Evolutionary conservation across 371 early-diverging fungal genomes (phyloP), one percentile per base, ranked within the genome.

Genomic region (Chytridiales sp.): DNA sequence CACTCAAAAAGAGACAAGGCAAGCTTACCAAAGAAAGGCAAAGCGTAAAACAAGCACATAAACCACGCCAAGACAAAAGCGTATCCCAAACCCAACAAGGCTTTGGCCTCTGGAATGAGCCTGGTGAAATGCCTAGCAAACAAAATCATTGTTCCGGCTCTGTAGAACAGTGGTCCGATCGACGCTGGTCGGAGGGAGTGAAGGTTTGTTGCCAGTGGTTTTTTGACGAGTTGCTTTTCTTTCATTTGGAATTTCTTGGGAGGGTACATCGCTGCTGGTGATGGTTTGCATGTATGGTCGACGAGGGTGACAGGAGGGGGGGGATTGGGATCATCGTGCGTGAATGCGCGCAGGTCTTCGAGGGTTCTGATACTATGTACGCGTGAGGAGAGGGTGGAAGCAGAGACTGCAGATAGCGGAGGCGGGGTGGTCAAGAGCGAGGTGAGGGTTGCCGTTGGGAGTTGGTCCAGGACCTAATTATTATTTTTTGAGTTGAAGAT

Each of bases 11-110:
- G 21, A 15, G 30, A 34, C 35, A 35, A 6, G 36, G 22, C 26
- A 9, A 21, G 44, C 68, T 59, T 40, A 69, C 69, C 53, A 5
- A 64, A 41, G 39, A 70, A 70, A 11, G 70, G 70, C 9, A 65
- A 31, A 0, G 60, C 47, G 50, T 70, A 70, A 30, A 70, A 70
- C 6, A 63, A 19, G 31, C 64, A 61, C 71, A 70, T 64, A 31
- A 70, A 70, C 66, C 71, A 67, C 11, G 64, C 71, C 19, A 70
- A 44, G 3, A 70, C 61, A n/a, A 70, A 42, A 2, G 71, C 71
- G 32, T 70, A 70, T 2, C 71, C 67, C 4, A 66, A 29, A 21
- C 71, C 71, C 27, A 70, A 34, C 27, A 70, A 38, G 13, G 36
- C 35, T 30, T 47, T 39, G 6, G 71, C 71, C 49, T 70, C 71